These are phyloP conservation scores for Rhizopogon roseolus DNA, from an alignment of 768 basidiomycete genomes.

Conservation along the genomic window DNA sequence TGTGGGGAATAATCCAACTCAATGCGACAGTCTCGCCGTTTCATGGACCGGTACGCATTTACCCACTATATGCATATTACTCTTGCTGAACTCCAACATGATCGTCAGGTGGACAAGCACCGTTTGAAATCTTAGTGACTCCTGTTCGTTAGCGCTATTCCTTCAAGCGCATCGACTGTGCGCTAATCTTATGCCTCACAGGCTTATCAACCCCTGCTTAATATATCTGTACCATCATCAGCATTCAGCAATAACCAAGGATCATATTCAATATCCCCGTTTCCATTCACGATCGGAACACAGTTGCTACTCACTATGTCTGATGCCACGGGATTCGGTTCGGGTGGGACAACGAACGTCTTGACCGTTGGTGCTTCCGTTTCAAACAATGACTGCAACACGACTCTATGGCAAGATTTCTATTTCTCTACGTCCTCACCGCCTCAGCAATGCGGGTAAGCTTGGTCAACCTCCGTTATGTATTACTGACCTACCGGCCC, in stretches of 20 bases:
- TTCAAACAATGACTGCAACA: constrained; percentile 42
- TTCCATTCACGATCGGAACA: constrained; percentile 36
- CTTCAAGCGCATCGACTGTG: not conserved
- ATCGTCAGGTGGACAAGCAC: constrained; percentile 49
- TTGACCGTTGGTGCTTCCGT: constrained; percentile 43
- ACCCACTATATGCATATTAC: not conserved
- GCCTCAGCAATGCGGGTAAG: constrained; percentile 59
- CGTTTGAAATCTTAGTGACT: constrained; percentile 43
- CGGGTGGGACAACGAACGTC: constrained; percentile 53
- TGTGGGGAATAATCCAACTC: constrained; percentile 41
- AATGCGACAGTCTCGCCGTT: constrained; percentile 57
- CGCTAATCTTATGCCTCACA: constrained; percentile 16
- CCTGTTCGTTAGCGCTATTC: constrained; percentile 35
- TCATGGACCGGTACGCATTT: constrained; percentile 54
- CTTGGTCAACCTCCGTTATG: not conserved
- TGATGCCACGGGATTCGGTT: constrained; percentile 62
- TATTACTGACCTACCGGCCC: constrained; percentile 3
- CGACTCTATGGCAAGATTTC: constrained; percentile 39
- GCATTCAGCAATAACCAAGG: constrained; percentile 52
- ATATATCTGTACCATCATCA: constrained; percentile 47
- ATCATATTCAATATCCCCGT: constrained; percentile 38
- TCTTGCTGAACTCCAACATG: not conserved
- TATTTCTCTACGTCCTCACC: constrained; percentile 44
- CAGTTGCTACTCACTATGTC: constrained; percentile 61
- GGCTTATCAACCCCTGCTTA: constrained; percentile 49